A percentile compares a stretch with the other conserved stretches of the same genome.
phyloP scores from a whole-genome alignment of 2,329 filamentous ascomycete genomes.

The Orbilia brochopaga region DNA sequence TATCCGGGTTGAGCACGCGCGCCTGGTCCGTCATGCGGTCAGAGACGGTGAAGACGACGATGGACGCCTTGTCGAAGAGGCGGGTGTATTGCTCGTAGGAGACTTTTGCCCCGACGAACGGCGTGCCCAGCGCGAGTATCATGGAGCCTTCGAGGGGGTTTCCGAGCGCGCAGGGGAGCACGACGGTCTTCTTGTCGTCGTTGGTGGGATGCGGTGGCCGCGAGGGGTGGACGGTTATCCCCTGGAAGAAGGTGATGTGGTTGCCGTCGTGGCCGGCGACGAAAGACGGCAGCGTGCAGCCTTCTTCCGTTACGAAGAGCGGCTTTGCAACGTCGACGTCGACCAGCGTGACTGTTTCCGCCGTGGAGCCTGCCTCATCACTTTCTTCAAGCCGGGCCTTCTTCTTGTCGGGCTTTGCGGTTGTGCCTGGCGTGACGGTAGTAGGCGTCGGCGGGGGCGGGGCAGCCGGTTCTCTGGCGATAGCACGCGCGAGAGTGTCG shows the following conservation, averaged over 20 bases:
- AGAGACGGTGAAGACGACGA: conserved; percentile 55
- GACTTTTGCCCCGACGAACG: conserved; percentile 48
- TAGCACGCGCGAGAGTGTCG: conserved; percentile 38
- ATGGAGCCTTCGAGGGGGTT: conserved; percentile 53
- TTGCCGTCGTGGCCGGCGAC: conserved; percentile 32
- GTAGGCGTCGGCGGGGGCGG: conserved; percentile 30
- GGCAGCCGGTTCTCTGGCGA: conserved; percentile 37
- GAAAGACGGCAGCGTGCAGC: conserved; percentile 42
- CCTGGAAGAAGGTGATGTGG: conserved; percentile 46
- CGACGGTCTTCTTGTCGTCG: conserved; percentile 45
- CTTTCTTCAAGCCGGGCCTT: conserved; percentile 6
- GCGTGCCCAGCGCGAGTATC: conserved; percentile 51
- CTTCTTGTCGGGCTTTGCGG: conserved; percentile 45
- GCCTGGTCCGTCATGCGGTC: conserved; percentile 57
- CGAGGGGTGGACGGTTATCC: conserved; percentile 45
- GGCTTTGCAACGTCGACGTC: conserved; percentile 44
- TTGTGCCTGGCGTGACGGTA: conserved; percentile 18
- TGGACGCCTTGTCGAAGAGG: conserved; percentile 32
- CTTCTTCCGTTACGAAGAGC: conserved; percentile 43
- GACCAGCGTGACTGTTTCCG: conserved; percentile 21
- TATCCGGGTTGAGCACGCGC: conserved; percentile 54
- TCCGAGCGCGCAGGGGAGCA: conserved; percentile 54
- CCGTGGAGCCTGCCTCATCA: background rate
- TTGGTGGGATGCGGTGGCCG: conserved; percentile 38
- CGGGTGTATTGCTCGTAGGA: conserved; percentile 51